Conservation (phyloP, 2,329 filamentous ascomycete genomes). For the Xylariaceae sp. region DNA sequence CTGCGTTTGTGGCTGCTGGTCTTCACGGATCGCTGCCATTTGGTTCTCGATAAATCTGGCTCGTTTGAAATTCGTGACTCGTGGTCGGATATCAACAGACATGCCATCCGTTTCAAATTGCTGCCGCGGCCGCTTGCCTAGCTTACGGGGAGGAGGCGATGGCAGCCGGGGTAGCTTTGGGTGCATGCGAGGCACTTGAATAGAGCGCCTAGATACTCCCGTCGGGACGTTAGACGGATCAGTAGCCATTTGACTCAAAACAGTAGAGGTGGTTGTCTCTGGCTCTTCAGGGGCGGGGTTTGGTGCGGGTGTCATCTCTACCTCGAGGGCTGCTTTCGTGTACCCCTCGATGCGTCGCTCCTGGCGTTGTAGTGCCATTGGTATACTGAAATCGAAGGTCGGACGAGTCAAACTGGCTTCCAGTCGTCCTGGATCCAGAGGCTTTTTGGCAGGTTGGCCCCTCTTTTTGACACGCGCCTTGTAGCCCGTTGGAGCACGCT, state of each 20-base stretch:
- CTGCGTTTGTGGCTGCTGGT: neutral
- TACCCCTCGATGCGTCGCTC: too few relatives aligned
- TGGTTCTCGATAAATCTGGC: neutral
- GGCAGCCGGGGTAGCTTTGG: too few relatives aligned
- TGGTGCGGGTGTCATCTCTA: neutral
- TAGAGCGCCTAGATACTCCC: neutral
- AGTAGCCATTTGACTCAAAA: neutral
- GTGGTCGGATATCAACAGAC: neutral
- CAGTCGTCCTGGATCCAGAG: neutral
- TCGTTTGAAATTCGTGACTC: neutral
- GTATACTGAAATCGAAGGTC: neutral
- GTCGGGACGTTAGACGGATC: neutral
- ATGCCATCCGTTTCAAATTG: neutral
- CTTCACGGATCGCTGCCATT: neutral
- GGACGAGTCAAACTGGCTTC: neutral
- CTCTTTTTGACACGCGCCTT: neutral
- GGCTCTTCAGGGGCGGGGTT: neutral
- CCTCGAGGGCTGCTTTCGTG: too few relatives aligned
- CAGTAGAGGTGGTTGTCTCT: neutral
- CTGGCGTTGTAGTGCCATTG: too few relatives aligned
- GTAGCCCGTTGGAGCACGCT: neutral
- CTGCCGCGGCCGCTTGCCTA: neutral
- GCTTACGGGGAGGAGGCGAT: too few relatives aligned
- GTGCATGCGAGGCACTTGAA: too few relatives aligned
- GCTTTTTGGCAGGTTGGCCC: neutral